phyloP scores from a whole-genome alignment of 2,329 filamentous ascomycete genomes.

The Gnomoniopsis sp. region DNA sequence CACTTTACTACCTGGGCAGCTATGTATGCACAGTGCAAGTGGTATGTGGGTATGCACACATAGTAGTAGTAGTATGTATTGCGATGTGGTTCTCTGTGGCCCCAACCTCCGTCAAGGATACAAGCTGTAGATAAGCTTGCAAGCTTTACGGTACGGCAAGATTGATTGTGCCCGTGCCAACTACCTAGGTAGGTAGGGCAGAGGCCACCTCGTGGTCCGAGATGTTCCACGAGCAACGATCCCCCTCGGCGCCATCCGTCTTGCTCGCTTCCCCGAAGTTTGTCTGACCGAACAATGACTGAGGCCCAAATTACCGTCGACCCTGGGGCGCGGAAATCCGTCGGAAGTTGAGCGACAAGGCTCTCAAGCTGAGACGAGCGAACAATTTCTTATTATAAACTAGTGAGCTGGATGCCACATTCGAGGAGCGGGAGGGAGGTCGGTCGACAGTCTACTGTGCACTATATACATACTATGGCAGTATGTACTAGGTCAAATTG shows the following conservation, averaged over 20 bases:
- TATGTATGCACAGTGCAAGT: too few relatives aligned
- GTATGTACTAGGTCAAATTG: too few relatives aligned
- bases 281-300: background rate
- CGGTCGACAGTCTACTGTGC: background rate
- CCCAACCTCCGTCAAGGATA: slow-evolving; percentile 1
- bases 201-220: background rate
- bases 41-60: too few relatives aligned
- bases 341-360: background rate
- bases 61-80: background rate
- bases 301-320: background rate
- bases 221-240: background rate
- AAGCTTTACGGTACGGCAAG: background rate
- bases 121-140: slow-evolving; percentile 12
- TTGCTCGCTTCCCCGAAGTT: background rate
- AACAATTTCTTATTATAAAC: background rate
- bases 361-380: background rate
- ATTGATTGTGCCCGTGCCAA: background rate
- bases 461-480: too few relatives aligned
- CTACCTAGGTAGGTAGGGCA: background rate
- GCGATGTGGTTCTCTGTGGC: too few relatives aligned
- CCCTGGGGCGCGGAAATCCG: background rate
- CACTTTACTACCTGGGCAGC: background rate
- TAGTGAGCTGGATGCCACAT: background rate
- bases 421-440: background rate
- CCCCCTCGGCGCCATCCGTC: background rate